These are phyloP conservation scores for Pseudopithomyces maydicus DNA, from an alignment of 2,329 filamentous ascomycete genomes.

Conservation along the genomic window DNA sequence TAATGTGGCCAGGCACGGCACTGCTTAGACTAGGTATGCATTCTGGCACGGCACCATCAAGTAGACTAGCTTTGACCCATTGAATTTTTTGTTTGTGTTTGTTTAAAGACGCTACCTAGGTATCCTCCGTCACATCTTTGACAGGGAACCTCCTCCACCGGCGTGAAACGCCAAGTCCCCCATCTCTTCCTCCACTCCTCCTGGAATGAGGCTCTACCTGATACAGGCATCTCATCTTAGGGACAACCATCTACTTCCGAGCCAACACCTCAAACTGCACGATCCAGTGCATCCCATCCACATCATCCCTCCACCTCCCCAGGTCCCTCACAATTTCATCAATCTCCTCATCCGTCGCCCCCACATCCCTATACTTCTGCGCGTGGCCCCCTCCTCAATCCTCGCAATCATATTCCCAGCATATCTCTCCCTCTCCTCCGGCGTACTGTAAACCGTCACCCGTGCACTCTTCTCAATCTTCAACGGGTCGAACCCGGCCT, in stretches of 20 bases:
- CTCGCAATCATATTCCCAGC: slow-evolving; percentile 17
- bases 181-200: no score
- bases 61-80: no score
- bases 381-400: slow-evolving; percentile 20
- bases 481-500: slow-evolving; percentile 21
- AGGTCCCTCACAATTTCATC: background rate
- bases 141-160: no score
- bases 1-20: no score
- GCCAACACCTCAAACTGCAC: slow-evolving; percentile 2
- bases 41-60: no score
- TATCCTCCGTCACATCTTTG: no score
- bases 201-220: no score
- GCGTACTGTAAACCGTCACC: slow-evolving; percentile 9
- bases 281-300: slow-evolving; percentile 1
- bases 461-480: slow-evolving; percentile 19
- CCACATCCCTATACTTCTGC: slow-evolving; percentile 21
- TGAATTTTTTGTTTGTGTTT: no score
- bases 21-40: no score
- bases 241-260: background rate
- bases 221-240: no score
- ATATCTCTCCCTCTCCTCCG: slow-evolving; percentile 33
- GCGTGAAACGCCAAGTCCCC: no score
- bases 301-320: slow-evolving; percentile 1
- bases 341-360: background rate
- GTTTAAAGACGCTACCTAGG: no score